A percentile compares a stretch with the other conserved stretches of the same genome.
phyloP scores from a whole-genome alignment of 2,329 filamentous ascomycete species.

The Aspergillus sp. region DNA sequence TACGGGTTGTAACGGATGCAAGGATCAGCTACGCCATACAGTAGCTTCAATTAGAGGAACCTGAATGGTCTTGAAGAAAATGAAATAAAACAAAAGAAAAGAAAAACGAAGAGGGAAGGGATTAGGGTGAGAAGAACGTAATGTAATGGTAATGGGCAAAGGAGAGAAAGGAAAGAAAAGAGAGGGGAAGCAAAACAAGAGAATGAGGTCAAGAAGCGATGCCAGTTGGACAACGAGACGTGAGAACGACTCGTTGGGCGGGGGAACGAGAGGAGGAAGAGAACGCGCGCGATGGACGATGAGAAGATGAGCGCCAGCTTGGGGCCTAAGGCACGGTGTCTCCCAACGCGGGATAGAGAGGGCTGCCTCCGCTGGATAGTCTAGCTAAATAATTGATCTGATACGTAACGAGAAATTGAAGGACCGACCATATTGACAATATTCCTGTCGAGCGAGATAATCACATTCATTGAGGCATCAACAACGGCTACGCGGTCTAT shows the following conservation, averaged over 20 bases:
- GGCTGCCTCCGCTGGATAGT: conserved; percentile 4
- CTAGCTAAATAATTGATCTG: conserved; percentile 22
- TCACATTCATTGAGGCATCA: neutral
- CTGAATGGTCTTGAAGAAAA: conserved; percentile 19
- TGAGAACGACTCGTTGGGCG: conserved; percentile 37
- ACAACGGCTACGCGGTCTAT: neutral
- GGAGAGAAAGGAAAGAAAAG: conserved; percentile 23
- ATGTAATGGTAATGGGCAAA: conserved; percentile 24
- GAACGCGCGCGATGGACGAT: conserved; percentile 25
- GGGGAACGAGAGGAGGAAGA: conserved; percentile 37
- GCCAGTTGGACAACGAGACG: conserved; percentile 54
- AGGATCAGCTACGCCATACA: conserved; percentile 16
- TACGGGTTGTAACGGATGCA: conserved; percentile 13
- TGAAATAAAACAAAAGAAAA: conserved; percentile 14
- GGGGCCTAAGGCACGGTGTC: neutral
- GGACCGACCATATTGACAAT: neutral
- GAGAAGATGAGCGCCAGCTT: conserved; percentile 27
- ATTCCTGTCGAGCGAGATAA: neutral
- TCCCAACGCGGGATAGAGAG: neutral
- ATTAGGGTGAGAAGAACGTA: conserved; percentile 20
- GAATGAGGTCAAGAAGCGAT: conserved; percentile 24
- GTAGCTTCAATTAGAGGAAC: conserved; percentile 18
- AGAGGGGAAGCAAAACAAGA: conserved; percentile 29
- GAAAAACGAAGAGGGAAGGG: conserved; percentile 16
- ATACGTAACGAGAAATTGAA: conserved; percentile 22